A percentile compares a stretch with the other conserved stretches of the same genome.
Evolutionary conservation across 495 filamentous ascomycete genomes (phyloP).

Genomic region (Astrothelium subdiscretum): DNA sequence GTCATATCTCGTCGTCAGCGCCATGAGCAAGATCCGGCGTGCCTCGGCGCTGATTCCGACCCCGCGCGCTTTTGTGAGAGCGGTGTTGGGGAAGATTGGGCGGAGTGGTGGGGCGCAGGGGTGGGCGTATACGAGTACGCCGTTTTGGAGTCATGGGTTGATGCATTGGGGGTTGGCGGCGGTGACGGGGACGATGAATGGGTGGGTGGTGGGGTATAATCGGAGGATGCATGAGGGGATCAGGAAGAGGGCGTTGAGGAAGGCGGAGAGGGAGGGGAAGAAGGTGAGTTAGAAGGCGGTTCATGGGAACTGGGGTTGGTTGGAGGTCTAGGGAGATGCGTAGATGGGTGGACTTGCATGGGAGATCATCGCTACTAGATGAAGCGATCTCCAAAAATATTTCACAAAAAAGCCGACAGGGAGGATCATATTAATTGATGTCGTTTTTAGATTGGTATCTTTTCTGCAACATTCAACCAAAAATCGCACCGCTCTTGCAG

Average conservation of each 20-base stretch:
- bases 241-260: constrained; percentile 75
- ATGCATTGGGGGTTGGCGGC: constrained; percentile 76
- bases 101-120: constrained; percentile 59
- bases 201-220: constrained; percentile 54
- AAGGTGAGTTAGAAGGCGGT: constrained; percentile 27
- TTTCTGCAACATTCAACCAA: constrained; percentile 35
- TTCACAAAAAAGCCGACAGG: no score
- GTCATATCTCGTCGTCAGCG: constrained; percentile 81
- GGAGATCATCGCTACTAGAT: no score
- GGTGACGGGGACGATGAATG: constrained; percentile 54
- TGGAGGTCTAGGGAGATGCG: no score
- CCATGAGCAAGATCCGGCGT: constrained; percentile 89
- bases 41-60: constrained; percentile 66
- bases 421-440: background rate
- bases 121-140: constrained; percentile 72
- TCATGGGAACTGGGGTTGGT: background rate
- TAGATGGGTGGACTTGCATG: background rate
- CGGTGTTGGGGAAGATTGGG: constrained; percentile 72
- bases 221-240: constrained; percentile 75
- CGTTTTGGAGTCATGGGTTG: constrained; percentile 81
- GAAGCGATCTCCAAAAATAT: no score
- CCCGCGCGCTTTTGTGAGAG: constrained; percentile 68
- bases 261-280: constrained; percentile 73
- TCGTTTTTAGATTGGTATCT: constrained; percentile 8
- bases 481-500: constrained; percentile 42